Percentiles rank a stretch among this genome's conserved stretches.
Conservation (phyloP, 2,329 filamentous ascomycete species). For the Juglanconis sp. region DNA sequence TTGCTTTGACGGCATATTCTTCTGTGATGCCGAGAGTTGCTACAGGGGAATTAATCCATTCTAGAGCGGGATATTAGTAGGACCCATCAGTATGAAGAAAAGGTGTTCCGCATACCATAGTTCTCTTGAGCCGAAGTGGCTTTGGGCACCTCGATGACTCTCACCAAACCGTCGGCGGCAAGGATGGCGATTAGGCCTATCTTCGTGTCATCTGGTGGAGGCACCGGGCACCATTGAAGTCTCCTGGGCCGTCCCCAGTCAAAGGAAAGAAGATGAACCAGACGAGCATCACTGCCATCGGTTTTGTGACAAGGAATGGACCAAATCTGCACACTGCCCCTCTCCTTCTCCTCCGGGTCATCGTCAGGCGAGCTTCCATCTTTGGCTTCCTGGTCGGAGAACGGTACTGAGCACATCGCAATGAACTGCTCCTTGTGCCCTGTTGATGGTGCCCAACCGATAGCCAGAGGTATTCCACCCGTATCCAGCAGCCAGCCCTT, state of each 20-base stretch:
- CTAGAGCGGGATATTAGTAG: constrained; percentile 32
- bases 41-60: constrained; percentile 42
- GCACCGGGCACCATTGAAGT: constrained; percentile 52
- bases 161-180: constrained; percentile 48
- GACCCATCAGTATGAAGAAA: neutral
- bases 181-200: constrained; percentile 46
- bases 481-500: constrained; percentile 53
- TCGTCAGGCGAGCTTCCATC: constrained; percentile 6
- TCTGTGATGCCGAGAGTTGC: constrained; percentile 41
- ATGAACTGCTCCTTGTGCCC: constrained; percentile 43
- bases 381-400: constrained; percentile 42
- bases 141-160: constrained; percentile 42
- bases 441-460: constrained; percentile 49
- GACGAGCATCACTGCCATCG: neutral
- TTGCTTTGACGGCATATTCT: constrained; percentile 48
- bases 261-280: constrained; percentile 33
- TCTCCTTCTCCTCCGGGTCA: constrained; percentile 7
- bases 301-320: constrained; percentile 14
- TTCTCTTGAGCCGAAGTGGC: constrained; percentile 25
- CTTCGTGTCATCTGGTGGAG: constrained; percentile 27
- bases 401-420: constrained; percentile 49
- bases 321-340: constrained; percentile 18
- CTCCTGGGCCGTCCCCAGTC: constrained; percentile 48
- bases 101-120: constrained; percentile 37
- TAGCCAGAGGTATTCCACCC: constrained; percentile 49